phyloP scores from a whole-genome alignment of 192 early-diverging fungal species.

The Jimgerdemannia lactiflua region DNA sequence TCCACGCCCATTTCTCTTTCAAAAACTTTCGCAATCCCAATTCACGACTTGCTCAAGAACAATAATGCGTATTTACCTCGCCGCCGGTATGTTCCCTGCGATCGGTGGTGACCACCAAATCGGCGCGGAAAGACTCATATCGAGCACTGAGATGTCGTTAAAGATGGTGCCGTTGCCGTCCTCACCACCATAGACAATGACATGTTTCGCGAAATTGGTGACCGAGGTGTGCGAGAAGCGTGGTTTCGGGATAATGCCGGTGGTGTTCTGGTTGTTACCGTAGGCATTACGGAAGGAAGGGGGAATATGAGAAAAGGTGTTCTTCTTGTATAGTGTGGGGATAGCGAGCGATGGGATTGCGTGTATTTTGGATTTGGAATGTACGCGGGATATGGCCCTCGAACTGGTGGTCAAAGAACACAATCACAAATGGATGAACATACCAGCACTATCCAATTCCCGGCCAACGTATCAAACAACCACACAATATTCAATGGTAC shows the following conservation, averaged over 20 bases:
- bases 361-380: background rate
- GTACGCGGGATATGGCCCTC: background rate
- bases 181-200: conserved; percentile 1
- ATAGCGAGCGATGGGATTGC: background rate
- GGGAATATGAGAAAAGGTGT: too few relatives aligned
- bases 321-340: background rate
- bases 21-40: too few relatives aligned
- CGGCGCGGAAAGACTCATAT: background rate
- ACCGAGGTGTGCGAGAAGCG: conserved; percentile 5
- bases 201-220: background rate
- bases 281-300: too few relatives aligned
- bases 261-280: background rate
- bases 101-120: background rate
- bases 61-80: background rate
- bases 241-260: background rate
- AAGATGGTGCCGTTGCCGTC: background rate
- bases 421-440: background rate
- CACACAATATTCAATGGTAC: conserved; percentile 1
- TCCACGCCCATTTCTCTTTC: too few relatives aligned
- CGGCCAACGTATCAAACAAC: conserved; percentile 9
- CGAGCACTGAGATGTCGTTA: background rate
- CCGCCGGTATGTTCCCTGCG: background rate
- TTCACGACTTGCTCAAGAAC: too few relatives aligned
- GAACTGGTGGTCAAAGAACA: background rate
- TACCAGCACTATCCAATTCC: conserved; percentile 2